A percentile compares a stretch with the other conserved stretches of the same genome.
phyloP scores from a whole-genome alignment of 306 rosid species.

The Ceratonia siliqua region DNA sequence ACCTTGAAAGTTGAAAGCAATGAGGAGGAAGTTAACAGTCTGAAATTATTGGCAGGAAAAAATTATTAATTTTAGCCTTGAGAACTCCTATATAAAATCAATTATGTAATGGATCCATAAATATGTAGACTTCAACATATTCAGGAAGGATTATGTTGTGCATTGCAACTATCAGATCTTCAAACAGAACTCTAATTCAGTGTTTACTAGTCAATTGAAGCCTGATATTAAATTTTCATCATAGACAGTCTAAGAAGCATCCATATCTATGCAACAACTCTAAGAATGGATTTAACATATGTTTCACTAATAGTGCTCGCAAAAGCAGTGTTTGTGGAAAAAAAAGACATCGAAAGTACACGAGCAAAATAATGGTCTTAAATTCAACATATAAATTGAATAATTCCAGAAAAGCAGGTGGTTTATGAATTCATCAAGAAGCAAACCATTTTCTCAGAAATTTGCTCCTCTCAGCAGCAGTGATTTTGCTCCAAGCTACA shows the following conservation, averaged over 20 bases:
- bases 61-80: conserved; percentile 16
- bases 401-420: conserved; percentile 22
- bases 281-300: neutral
- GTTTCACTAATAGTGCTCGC: neutral
- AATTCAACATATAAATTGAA: neutral
- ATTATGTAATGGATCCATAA: neutral
- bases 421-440: conserved; percentile 27
- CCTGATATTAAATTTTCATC: neutral
- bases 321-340: neutral
- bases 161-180: neutral
- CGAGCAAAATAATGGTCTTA: conserved; percentile 3
- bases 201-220: neutral
- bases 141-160: conserved; percentile 6
- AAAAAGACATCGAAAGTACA: conserved; percentile 9
- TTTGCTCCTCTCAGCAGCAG: conserved; percentile 89
- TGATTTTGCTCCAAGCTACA: conserved; percentile 93
- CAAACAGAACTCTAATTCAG: neutral
- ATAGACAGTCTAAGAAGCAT: neutral
- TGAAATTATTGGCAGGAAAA: conserved; percentile 5
- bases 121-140: conserved; percentile 1
- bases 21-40: conserved; percentile 28
- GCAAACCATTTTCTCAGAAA: conserved; percentile 72
- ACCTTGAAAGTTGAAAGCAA: conserved; percentile 63
- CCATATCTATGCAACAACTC: neutral
- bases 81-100: conserved; percentile 6